Evolutionary conservation across 306 rosid species (phyloP).

Genomic region (Begonia peltatifolia): DNA sequence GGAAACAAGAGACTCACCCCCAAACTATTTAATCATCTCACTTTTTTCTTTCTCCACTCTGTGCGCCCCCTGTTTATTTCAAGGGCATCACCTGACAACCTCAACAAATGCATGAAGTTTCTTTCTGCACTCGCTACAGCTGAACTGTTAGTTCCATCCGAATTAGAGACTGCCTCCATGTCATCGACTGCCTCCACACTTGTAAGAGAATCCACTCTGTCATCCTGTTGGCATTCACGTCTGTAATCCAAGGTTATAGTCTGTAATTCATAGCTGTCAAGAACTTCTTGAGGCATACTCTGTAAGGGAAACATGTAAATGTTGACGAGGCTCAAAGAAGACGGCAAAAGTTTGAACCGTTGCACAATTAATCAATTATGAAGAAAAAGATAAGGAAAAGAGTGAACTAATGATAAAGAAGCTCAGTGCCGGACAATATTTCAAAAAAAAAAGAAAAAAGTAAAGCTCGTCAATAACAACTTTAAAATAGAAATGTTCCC

Average conservation of each 20-base stretch:
- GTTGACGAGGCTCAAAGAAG: too few species aligned
- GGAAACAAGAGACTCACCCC: conserved; percentile 1
- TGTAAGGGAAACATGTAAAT: conserved; percentile 16
- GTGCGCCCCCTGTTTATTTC: conserved; percentile 88
- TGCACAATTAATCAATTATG: too few species aligned
- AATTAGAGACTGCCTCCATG: conserved; percentile 16
- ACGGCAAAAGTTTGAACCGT: too few species aligned
- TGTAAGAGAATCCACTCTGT: conserved; percentile 70
- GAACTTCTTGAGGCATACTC: conserved; percentile 94
- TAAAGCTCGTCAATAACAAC: too few species aligned
- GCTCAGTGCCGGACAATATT: too few species aligned
- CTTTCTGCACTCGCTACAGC: conserved; percentile 13
- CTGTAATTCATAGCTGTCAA: conserved; percentile 66
- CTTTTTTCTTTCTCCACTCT: conserved; percentile 77
- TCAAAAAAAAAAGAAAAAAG: too few species aligned
- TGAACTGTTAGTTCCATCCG: conserved; percentile 48
- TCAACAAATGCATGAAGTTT: conserved; percentile 58
- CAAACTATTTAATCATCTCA: conserved; percentile 29
- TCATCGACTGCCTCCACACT: conserved; percentile 33
- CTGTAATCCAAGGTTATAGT: conserved; percentile 89
- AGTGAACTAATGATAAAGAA: too few species aligned
- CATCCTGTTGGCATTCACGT: conserved; percentile 78
- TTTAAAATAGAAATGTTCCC: too few species aligned
- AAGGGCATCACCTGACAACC: conserved; percentile 51
- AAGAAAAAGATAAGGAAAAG: too few species aligned